These are phyloP conservation scores for Ganoderma sinense DNA, from an alignment of 1,284 basidiomycete species.

Conservation along the genomic window DNA sequence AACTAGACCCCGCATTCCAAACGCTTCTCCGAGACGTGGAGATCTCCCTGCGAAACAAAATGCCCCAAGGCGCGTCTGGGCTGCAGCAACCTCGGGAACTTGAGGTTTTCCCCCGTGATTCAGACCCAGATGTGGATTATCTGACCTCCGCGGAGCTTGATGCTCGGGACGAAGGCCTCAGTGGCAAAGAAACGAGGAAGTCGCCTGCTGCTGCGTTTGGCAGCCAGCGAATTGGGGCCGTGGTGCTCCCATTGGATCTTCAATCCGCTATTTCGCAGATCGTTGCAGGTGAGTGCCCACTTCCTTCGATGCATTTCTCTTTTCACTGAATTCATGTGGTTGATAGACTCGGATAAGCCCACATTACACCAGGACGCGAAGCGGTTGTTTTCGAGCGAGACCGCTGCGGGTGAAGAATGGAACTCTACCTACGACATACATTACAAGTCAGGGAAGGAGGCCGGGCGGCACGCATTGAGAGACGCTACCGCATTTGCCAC, in stretches of 20 bases:
- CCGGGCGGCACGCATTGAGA: constrained; percentile 62
- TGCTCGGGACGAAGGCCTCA: constrained; percentile 40
- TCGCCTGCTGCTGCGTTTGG: constrained; percentile 86
- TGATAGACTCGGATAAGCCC: constrained; percentile 67
- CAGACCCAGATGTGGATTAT: constrained; percentile 37
- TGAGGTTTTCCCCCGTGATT: constrained; percentile 52
- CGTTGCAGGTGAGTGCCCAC: constrained; percentile 58
- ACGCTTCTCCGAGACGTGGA: constrained; percentile 70
- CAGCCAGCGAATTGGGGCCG: constrained; percentile 71
- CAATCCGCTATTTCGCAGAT: constrained; percentile 62
- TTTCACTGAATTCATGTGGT: background rate
- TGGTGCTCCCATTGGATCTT: constrained; percentile 76
- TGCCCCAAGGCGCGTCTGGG: constrained; percentile 25
- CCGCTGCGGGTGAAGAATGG: constrained; percentile 52
- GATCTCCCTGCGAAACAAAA: constrained; percentile 62
- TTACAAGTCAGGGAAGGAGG: constrained; percentile 67
- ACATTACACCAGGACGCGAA: constrained; percentile 73
- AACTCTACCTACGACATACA: constrained; percentile 57
- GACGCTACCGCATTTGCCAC: constrained; percentile 81
- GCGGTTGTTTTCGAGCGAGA: constrained; percentile 63
- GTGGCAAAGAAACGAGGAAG: constrained; percentile 59
- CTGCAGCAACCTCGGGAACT: constrained; percentile 54
- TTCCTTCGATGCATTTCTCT: background rate
- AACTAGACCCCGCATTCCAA: constrained; percentile 69
- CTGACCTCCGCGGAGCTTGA: constrained; percentile 37